A percentile compares a stretch with the other conserved stretches of the same genome.
phyloP scores from a whole-genome alignment of 1,284 basidiomycete species.

The Ganoderma sp. region DNA sequence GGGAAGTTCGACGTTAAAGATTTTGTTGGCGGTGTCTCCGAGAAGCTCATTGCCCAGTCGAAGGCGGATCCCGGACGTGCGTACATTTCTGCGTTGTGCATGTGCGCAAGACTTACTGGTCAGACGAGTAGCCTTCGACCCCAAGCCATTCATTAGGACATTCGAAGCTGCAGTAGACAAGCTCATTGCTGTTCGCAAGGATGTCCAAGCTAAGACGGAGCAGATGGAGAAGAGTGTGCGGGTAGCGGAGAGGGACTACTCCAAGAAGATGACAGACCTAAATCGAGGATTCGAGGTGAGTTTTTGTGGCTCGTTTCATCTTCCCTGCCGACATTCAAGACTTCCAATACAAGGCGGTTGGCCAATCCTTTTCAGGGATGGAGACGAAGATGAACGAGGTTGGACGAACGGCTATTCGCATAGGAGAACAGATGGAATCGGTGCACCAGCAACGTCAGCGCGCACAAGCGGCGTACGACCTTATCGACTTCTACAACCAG shows the following conservation, averaged over 20 bases:
- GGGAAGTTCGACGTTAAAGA: conserved; percentile 93
- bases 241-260: conserved; percentile 91
- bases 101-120: neutral
- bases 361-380: conserved; percentile 83
- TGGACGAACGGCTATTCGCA: conserved; percentile 91
- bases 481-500: conserved; percentile 96
- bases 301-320: neutral
- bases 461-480: conserved; percentile 92
- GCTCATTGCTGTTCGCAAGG: conserved; percentile 83
- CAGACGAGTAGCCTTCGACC: conserved; percentile 79
- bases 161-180: conserved; percentile 92
- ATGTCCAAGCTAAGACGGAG: conserved; percentile 88
- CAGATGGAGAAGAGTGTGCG: conserved; percentile 92
- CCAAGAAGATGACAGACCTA: conserved; percentile 90
- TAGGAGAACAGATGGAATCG: conserved; percentile 96
- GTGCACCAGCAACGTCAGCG: conserved; percentile 92
- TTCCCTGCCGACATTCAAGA: neutral
- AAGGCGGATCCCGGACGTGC: conserved; percentile 83
- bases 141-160: conserved; percentile 89
- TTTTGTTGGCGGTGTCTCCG: conserved; percentile 85
- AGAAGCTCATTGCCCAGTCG: conserved; percentile 84
- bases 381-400: conserved; percentile 93
- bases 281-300: conserved; percentile 90
- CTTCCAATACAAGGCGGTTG: conserved; percentile 64
- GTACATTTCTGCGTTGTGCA: conserved; percentile 42